These are phyloP conservation scores for Phytopythium kandeliae DNA, from an alignment of 352 stramenopile genomes.

Conservation along the genomic window DNA sequence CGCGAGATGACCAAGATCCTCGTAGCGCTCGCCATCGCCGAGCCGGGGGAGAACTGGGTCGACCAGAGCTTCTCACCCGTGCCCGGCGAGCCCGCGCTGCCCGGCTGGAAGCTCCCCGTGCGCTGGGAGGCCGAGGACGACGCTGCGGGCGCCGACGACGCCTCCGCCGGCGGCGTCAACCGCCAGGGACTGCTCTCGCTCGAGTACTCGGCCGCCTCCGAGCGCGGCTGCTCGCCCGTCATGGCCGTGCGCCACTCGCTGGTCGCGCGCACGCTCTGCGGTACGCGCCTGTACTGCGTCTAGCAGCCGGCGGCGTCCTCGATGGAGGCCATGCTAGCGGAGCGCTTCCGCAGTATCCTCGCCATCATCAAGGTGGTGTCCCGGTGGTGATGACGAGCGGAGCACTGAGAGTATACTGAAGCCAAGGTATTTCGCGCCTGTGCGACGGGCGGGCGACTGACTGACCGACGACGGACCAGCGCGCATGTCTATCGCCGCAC, in stretches of 20 bases:
- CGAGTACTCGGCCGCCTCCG: conserved; percentile 68
- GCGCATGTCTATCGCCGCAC: background rate
- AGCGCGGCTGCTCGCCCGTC: conserved; percentile 56
- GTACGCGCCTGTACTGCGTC: conserved; percentile 64
- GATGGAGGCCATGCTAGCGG: too few species aligned
- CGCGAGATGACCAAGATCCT: conserved; percentile 78
- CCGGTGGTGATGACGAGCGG: conserved; percentile 2
- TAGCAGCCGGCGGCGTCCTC: too few species aligned
- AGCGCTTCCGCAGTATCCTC: too few species aligned
- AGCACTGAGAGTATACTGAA: background rate
- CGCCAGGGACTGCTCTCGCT: conserved; percentile 57
- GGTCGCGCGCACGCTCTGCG: conserved; percentile 51
- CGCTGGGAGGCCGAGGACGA: conserved; percentile 66
- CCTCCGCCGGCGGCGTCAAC: conserved; percentile 60
- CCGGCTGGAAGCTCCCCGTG: conserved; percentile 72
- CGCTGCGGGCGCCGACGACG: conserved; percentile 14
- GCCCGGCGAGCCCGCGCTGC: conserved; percentile 48
- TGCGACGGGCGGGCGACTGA: too few species aligned
- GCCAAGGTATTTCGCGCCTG: background rate
- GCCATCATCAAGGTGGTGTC: conserved; percentile 2
- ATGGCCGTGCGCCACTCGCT: conserved; percentile 52
- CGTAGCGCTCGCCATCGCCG: conserved; percentile 68
- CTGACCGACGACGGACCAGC: background rate
- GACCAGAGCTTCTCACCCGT: conserved; percentile 64
- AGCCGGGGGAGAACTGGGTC: conserved; percentile 82